A percentile compares a stretch with the other conserved stretches of the same genome.
phyloP scores from a whole-genome alignment of 495 filamentous ascomycete species.

The Gamarada debralockiae region DNA sequence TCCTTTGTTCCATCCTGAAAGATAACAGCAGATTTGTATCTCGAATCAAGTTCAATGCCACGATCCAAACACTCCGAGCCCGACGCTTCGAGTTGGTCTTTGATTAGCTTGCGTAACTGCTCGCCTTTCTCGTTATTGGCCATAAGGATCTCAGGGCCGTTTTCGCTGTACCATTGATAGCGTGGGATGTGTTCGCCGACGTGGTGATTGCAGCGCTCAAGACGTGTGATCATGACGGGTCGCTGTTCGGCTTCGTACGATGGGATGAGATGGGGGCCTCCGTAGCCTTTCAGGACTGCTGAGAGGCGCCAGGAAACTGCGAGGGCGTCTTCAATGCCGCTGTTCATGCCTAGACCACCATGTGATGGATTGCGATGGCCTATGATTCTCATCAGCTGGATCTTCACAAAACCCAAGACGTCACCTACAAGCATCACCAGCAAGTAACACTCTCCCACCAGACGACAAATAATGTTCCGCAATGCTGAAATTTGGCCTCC shows the following conservation, averaged over 20 bases:
- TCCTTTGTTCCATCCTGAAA: too few species aligned
- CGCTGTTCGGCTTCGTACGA: conserved; percentile 28
- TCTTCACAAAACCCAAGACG: neutral
- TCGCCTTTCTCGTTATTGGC: neutral
- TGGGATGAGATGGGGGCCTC: conserved; percentile 10
- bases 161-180: conserved; percentile 2
- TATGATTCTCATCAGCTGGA: neutral
- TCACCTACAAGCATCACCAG: conserved; percentile 15
- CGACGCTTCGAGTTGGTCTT: too few species aligned
- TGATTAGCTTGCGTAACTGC: too few species aligned
- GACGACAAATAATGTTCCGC: conserved; percentile 23
- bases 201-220: too few species aligned
- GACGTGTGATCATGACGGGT: conserved; percentile 10
- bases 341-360: conserved; percentile 33
- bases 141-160: neutral
- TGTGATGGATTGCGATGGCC: conserved; percentile 31
- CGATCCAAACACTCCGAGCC: too few species aligned
- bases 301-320: conserved; percentile 31
- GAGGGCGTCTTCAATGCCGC: conserved; percentile 27
- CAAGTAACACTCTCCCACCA: conserved; percentile 39
- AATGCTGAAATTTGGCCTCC: conserved; percentile 23
- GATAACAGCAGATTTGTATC: too few species aligned
- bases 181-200: too few species aligned
- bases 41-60: too few species aligned
- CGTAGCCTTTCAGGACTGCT: conserved; percentile 20